Percentiles rank a stretch among this genome's conserved stretches.
Evolutionary conservation across 768 basidiomycete species (phyloP).

Genomic region (Tricholomella constricta): DNA sequence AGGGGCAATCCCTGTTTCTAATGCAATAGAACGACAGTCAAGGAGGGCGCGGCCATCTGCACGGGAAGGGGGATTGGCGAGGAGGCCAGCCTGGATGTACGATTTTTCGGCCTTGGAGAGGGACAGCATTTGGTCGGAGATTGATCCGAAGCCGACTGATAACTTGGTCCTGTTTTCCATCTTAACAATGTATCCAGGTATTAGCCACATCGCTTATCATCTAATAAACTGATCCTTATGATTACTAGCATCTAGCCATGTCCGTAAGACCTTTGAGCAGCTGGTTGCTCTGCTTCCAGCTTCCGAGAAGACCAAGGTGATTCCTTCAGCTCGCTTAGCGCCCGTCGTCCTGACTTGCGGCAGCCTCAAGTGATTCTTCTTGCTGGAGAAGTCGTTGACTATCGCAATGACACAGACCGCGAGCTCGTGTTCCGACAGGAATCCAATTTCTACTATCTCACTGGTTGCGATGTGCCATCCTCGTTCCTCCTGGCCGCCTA

Average conservation of each 20-base stretch:
- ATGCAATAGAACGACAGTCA: conserved; percentile 67
- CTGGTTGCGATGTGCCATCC: conserved; percentile 75
- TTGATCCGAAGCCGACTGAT: conserved; percentile 14
- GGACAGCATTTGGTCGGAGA: conserved; percentile 34
- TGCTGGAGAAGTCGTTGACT: conserved; percentile 62
- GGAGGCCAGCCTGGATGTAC: conserved; percentile 69
- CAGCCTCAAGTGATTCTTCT: conserved; percentile 74
- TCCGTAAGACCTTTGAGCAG: conserved; percentile 51
- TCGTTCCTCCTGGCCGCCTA: conserved; percentile 67
- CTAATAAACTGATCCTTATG: not conserved
- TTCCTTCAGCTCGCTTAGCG: not conserved
- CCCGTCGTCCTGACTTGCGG: not conserved
- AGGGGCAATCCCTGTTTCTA: conserved; percentile 79
- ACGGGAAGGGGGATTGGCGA: conserved; percentile 62
- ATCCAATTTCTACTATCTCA: conserved; percentile 88
- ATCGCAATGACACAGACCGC: conserved; percentile 83
- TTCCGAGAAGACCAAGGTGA: conserved; percentile 54
- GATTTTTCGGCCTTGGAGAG: conserved; percentile 81
- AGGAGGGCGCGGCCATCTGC: conserved; percentile 71
- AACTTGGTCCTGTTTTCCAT: conserved; percentile 8
- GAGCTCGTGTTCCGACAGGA: conserved; percentile 72
- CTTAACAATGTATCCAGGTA: conserved; percentile 14
- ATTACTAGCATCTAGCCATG: conserved; percentile 29
- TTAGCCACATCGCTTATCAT: not conserved
- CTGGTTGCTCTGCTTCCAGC: conserved; percentile 52